A percentile compares a stretch with the other conserved stretches of the same genome.
Evolutionary conservation across 371 early-diverging fungal species (phyloP).

Genomic region (Entomophthora muscae): DNA sequence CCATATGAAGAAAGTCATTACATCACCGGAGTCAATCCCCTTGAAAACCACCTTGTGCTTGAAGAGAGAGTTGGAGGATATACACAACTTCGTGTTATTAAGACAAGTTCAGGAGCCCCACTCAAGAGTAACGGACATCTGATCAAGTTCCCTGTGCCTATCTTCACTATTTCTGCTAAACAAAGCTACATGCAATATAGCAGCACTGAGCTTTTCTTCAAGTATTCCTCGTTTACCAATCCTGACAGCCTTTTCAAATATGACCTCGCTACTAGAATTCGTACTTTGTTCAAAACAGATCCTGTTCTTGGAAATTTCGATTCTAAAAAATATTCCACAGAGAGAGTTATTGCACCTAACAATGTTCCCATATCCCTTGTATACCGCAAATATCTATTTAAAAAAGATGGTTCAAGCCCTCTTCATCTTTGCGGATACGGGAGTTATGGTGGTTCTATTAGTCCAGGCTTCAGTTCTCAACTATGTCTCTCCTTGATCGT

Average conservation of each 20-base stretch:
- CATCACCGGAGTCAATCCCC: background rate
- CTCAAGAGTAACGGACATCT: conserved; percentile 12
- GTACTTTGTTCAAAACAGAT: no score
- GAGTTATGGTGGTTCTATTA: background rate
- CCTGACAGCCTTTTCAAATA: background rate
- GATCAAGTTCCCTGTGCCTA: conserved; percentile 11
- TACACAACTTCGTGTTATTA: conserved; percentile 26
- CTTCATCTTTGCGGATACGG: conserved; percentile 5
- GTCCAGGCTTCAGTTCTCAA: background rate
- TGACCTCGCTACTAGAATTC: conserved; percentile 21
- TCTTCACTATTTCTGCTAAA: background rate
- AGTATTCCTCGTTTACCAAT: background rate
- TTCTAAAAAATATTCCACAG: background rate
- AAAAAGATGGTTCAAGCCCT: conserved; percentile 6
- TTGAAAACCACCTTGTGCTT: conserved; percentile 22
- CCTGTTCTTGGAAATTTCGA: conserved; percentile 14
- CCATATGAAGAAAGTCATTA: background rate
- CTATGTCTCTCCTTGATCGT: no score
- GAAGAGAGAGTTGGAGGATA: conserved; percentile 36
- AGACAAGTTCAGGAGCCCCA: no score
- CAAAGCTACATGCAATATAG: background rate
- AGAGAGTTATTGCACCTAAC: no score
- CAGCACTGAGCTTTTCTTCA: background rate
- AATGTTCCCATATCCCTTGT: no score
- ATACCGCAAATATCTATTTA: no score